phyloP scores from a whole-genome alignment of 2,329 filamentous ascomycete species.

The Anthostomella pinea region DNA sequence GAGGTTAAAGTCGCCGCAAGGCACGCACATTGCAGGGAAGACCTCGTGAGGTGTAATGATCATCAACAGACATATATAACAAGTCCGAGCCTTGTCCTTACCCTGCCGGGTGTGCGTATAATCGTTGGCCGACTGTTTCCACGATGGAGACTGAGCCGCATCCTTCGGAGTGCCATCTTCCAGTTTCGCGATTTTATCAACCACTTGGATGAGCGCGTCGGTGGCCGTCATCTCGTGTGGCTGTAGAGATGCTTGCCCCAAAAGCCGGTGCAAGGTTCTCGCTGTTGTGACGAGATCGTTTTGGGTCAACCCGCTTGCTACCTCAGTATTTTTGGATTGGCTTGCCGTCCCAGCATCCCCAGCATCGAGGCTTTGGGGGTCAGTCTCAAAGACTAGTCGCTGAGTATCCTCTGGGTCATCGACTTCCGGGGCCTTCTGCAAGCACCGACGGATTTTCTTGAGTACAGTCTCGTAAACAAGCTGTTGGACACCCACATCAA shows the following conservation, averaged over 20 bases:
- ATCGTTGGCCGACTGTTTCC: conserved; percentile 3
- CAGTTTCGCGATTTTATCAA: not conserved
- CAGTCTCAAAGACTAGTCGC: conserved; percentile 1
- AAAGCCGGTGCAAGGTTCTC: conserved; percentile 3
- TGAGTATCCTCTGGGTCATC: not conserved
- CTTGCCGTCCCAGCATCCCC: conserved; percentile 1
- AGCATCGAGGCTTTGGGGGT: too few species aligned
- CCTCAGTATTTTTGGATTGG: not conserved
- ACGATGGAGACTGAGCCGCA: too few species aligned
- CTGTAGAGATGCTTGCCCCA: conserved; percentile 1
- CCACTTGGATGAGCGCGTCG: too few species aligned
- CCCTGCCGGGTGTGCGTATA: not conserved
- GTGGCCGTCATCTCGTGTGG: not conserved
- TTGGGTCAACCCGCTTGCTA: not conserved
- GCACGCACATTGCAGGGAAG: conserved; percentile 7
- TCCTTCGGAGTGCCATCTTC: not conserved
- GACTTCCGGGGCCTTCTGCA: conserved; percentile 1
- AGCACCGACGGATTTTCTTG: conserved; percentile 3
- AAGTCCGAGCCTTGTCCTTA: not conserved
- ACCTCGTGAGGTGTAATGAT: conserved; percentile 1
- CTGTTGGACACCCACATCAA: conserved; percentile 2
- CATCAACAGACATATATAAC: conserved; percentile 10
- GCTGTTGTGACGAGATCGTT: conserved; percentile 6
- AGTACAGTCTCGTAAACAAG: conserved; percentile 9
- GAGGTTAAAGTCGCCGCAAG: conserved; percentile 10